Base-by-base conservation (phyloP, 345 rosid species). In the Kernera saxatilis region DNA sequence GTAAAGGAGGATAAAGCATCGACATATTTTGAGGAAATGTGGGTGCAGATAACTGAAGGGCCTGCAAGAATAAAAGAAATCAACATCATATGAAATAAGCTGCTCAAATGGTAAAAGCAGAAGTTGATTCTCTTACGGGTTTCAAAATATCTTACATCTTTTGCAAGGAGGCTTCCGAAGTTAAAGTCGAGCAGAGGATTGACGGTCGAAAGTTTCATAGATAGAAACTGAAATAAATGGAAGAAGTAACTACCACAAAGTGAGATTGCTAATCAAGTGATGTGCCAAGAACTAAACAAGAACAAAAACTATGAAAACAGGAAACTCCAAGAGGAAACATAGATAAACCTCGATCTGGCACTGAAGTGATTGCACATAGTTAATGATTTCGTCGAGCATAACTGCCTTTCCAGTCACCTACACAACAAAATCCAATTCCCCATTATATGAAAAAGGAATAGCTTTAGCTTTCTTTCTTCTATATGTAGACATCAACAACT, bases 361-460 rank as follows among this genome's bases (percentile, higher is more conserved):
- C 70, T 89, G 96, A 23, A 92, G 87, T 60, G 98, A 92, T 58
- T 92, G 98, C 18, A 90, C 98, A 54, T 88, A 92, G 82, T 92
- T 92, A 72, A 92, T 92, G 64, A 90, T 92, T 83, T 92, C 98
- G 73, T 92, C 98, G 4, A 92, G 85, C 96, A 92, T 92, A 60
- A 90, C 95, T 27, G 96, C 98, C 83, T 92, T 90, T 67, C 96
- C 96, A 1, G 95, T 92, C 54, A 92, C 95, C 96, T 92, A 36
- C 48, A 58, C 67, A 62, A 26, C 3, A 39, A 39, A 39, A 48
- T 12, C 19, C 25, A 58, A 3, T 45, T 6, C 46, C 5, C 1
- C 22, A 51, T 50, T 11, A 26, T 17, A 36, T 17, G 18, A 27
- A 62, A 19, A 64, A 48, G 57, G 33, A 46, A 32, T 10, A 33